Percentiles rank a stretch among this genome's conserved stretches.
Conservation (phyloP, 495 filamentous ascomycete genomes). For the Usnea hakonensis region DNA sequence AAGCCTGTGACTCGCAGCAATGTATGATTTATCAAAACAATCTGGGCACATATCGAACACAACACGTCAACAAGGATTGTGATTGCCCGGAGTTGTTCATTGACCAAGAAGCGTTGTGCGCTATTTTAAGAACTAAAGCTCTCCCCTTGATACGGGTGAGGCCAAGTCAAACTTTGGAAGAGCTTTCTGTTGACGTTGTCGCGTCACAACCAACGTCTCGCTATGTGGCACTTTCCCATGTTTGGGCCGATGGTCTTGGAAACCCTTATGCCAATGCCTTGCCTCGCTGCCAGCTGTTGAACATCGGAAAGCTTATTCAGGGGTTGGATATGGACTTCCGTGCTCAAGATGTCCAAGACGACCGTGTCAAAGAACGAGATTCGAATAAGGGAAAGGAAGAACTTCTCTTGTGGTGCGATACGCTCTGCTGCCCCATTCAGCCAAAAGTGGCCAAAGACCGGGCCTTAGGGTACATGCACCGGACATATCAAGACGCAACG, state of each 20-base stretch:
- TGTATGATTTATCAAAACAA: conserved; percentile 3
- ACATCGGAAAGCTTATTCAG: not conserved
- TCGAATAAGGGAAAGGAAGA: not conserved
- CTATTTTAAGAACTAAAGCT: not conserved
- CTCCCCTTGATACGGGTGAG: conserved; percentile 9
- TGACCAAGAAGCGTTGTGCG: not conserved
- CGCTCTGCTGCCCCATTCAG: conserved; percentile 14
- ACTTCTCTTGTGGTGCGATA: conserved; percentile 16
- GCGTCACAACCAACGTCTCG: not conserved
- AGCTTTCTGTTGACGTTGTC: conserved; percentile 8
- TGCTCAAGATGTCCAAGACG: not conserved
- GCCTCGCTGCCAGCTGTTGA: conserved; percentile 13
- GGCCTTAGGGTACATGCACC: conserved; percentile 7
- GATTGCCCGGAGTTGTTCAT: not conserved
- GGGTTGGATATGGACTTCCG: not conserved
- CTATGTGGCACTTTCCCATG: conserved; percentile 25
- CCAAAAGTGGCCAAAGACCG: not conserved
- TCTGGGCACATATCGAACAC: not conserved
- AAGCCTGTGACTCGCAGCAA: not conserved
- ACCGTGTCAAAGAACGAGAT: not conserved
- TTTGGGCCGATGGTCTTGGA: conserved; percentile 22
- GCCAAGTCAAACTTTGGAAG: not conserved
- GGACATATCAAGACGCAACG: conserved; percentile 9
- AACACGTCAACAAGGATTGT: not conserved
- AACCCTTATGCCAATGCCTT: conserved; percentile 16